These are phyloP conservation scores for Neonectria coccinea DNA, from an alignment of 2,329 filamentous ascomycete species.

Conservation along the genomic window DNA sequence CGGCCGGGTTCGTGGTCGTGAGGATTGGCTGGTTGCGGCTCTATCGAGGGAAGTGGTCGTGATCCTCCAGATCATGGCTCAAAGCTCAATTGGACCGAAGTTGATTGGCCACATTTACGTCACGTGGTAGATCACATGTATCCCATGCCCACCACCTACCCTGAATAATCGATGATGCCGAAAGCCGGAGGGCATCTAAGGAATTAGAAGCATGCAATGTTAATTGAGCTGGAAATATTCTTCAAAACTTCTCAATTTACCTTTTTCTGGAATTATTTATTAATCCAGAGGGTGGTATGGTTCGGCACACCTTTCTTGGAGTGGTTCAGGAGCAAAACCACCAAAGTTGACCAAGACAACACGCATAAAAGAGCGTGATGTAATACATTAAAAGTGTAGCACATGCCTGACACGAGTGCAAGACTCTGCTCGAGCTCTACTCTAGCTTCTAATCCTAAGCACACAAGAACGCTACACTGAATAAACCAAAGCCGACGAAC, in stretches of 20 bases:
- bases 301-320: too few species aligned
- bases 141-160: slow-evolving; percentile 20
- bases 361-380: not conserved
- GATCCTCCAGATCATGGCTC: slow-evolving; percentile 42
- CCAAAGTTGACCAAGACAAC: too few species aligned
- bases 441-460: slow-evolving; percentile 23
- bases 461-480: slow-evolving; percentile 17
- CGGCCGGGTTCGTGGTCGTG: slow-evolving; percentile 37
- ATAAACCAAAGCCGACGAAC: slow-evolving; percentile 6
- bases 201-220: not conserved
- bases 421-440: slow-evolving; percentile 27
- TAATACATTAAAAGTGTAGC: not conserved
- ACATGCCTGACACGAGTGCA: not conserved
- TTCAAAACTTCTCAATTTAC: too few species aligned
- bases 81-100: slow-evolving; percentile 45
- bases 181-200: too few species aligned
- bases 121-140: slow-evolving; percentile 35
- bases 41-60: slow-evolving; percentile 45
- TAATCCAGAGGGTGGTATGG: too few species aligned
- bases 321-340: too few species aligned
- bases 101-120: slow-evolving; percentile 40
- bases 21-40: slow-evolving; percentile 39
- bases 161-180: slow-evolving; percentile 15
- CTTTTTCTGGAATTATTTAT: too few species aligned
- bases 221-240: too few species aligned